Base-by-base conservation (phyloP, 768 basidiomycete genomes). In the Hygrophorus pudorinus region DNA sequence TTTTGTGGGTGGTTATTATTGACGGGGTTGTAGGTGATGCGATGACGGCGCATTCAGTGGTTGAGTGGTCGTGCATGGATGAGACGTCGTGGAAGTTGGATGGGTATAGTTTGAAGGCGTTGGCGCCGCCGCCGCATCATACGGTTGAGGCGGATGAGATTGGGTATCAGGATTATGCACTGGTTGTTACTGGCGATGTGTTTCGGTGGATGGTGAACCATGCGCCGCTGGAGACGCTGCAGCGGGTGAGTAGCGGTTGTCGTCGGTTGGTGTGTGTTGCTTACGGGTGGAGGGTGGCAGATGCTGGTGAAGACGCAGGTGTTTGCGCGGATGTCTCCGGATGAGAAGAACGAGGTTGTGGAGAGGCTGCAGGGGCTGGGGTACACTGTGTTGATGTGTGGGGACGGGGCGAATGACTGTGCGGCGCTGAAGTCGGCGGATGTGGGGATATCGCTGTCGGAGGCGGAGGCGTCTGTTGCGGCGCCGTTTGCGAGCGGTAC, bases 121-220 rank as follows among this genome's bases (percentile, higher is more conserved):
- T 81, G 34, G 55, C 74, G 2, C 79, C 87, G 5, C 81, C 79
- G 9, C 71, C 75, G n/a, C 78, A 81, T 45, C 78, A 81, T 52
- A 75, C 76, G 1, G 69, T 82, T 12, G 86, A 89, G 43, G 66
- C 68, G 1, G 82, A 79, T 31, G 85, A 87, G 46, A 69, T 81
- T 20, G 76, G 79, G 21, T 79, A 81, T 53, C 82, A 84, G 48
- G 94, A 98, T 56, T 99, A 91, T 57, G 79, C 90, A 1, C 72
- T 99, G 14, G 92, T 85, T 5, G 67, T 98, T 27, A 92, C 91
- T 4, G 96, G 96, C 10, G 93, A 98, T 55, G 81, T 94, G 28
- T 99, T 99, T 68, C 77, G 88, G 36, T 99, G 96, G 96, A 91
- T 99, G 81, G 77, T 98, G 55, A 93, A 93, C 57, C 78, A 89